These are phyloP conservation scores for Hyaloscypha bicolor DNA, from an alignment of 495 filamentous ascomycete species.

Conservation along the genomic window DNA sequence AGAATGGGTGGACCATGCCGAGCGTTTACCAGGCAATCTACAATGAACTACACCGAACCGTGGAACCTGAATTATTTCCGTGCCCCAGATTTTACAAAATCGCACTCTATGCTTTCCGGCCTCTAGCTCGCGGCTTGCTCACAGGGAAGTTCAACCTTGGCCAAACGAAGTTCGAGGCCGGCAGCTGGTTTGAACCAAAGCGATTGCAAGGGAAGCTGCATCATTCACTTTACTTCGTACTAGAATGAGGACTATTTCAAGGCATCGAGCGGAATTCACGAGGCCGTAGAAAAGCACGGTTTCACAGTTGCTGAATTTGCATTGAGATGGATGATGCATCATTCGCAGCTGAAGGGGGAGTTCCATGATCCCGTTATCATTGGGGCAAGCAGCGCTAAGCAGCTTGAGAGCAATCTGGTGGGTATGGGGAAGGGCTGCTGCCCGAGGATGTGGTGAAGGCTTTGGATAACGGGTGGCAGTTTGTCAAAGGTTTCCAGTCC, in stretches of 20 bases:
- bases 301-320: not conserved
- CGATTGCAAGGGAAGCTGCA: conserved; percentile 29
- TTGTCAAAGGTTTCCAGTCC: conserved; percentile 12
- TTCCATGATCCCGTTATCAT: conserved; percentile 55
- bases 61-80: conserved; percentile 53
- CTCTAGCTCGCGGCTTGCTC: conserved; percentile 55
- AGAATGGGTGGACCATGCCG: conserved; percentile 59
- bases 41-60: conserved; percentile 60
- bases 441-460: conserved; percentile 52
- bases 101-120: conserved; percentile 51
- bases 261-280: conserved; percentile 35
- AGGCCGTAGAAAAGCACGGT: not conserved
- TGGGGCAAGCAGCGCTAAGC: conserved; percentile 51
- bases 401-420: conserved; percentile 54
- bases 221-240: conserved; percentile 41
- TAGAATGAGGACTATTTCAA: conserved; percentile 48
- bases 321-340: conserved; percentile 45
- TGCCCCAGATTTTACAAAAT: conserved; percentile 54
- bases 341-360: conserved; percentile 40
- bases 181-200: conserved; percentile 66
- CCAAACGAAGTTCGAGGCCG: conserved; percentile 49
- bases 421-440: conserved; percentile 59
- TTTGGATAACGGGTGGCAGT: conserved; percentile 23
- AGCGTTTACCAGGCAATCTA: conserved; percentile 67
- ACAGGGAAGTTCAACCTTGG: conserved; percentile 22